Base-by-base conservation (phyloP, 805 yeast genomes). In the Lachancea quebecensis region DNA sequence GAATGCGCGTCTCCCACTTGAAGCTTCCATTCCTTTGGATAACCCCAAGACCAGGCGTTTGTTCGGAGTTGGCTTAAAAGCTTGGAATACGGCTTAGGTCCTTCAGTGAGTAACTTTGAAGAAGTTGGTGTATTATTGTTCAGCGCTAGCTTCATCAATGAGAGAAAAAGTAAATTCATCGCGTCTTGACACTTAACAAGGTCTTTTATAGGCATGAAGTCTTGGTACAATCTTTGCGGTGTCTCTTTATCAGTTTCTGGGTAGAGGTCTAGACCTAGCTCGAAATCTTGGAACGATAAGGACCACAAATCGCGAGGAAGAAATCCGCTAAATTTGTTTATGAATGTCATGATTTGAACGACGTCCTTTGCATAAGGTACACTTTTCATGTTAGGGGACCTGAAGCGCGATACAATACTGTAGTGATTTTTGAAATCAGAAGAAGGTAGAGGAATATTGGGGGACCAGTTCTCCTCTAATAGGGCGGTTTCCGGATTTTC, bases 221-320 rank as follows among this genome's bases (percentile, higher is more conserved):
- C 59, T 34, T 55, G 59, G 39, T 58, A 58, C 17, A 52, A 43
- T 4, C 45, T 57, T 7, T 18, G 41, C 17, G 51, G 41, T 10
- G 53, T 46, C 7, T 51, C 46, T 10, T 53, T 54, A 2, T 45
- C 42, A 4, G 48, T 41, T 4, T 53, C 51, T 12, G 59, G 58
- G 35, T 54, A 53, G 14, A 61, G 35, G 17, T 54, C 58, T 35
- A 62, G 49, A 10, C 66, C 66, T 38, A 56, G 49, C 44, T 59
- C 62, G 42, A 62, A 57, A 41, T 59, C 62, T 43, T 58, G 61
- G 36, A 58, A 60, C n/a, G 65, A 56, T 25, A 62, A 39, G 34
- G 54, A 51, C 39, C 54, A 35, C 30, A 62, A 35, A 17, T 53
- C 56, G 6, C 48, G 38, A 27, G 53, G 55, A 35, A 62, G 54